Evolutionary conservation across 495 filamentous ascomycete genomes (phyloP).

Genomic region (Amniculicola lignicola): DNA sequence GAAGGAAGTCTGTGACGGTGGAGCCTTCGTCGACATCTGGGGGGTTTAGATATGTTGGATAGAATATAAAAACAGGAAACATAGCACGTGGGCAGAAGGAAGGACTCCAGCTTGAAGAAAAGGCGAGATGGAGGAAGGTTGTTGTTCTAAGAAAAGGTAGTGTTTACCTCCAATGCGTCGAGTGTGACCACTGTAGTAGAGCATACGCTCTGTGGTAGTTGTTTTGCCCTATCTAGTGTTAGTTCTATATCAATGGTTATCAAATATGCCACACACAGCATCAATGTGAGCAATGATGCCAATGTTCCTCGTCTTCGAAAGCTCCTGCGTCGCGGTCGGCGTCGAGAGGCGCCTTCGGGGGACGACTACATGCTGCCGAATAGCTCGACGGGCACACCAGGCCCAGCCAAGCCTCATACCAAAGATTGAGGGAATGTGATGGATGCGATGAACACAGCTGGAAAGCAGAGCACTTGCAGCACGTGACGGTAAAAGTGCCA

Average conservation of each 20-base stretch:
- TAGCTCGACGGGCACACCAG: slow-evolving; percentile 14
- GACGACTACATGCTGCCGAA: slow-evolving; percentile 18
- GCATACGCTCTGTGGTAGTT: slow-evolving; percentile 98
- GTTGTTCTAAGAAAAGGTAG: too few species aligned
- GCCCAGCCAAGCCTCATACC: slow-evolving; percentile 29
- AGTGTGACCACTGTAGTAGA: slow-evolving; percentile 92
- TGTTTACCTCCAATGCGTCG: slow-evolving; percentile 81
- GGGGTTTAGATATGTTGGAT: slow-evolving; percentile 8
- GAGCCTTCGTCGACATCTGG: slow-evolving; percentile 96
- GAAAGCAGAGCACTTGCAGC: background rate
- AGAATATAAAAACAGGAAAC: too few species aligned
- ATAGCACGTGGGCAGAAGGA: too few species aligned
- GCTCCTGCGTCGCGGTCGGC: slow-evolving; percentile 16
- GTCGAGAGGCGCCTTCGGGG: slow-evolving; percentile 23
- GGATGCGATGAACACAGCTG: background rate
- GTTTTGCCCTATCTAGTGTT: slow-evolving; percentile 74
- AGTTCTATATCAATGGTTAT: background rate
- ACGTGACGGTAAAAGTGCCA: slow-evolving; percentile 15
- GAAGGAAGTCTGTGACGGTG: slow-evolving; percentile 96
- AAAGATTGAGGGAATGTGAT: background rate
- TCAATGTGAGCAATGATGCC: slow-evolving; percentile 99
- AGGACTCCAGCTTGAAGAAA: too few species aligned
- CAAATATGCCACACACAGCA: slow-evolving; percentile 58
- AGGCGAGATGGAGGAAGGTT: too few species aligned
- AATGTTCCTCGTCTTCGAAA: slow-evolving; percentile 79